A percentile compares a stretch with the other conserved stretches of the same genome.
phyloP scores from a whole-genome alignment of 345 rosid genomes.

The Linum lewisii region DNA sequence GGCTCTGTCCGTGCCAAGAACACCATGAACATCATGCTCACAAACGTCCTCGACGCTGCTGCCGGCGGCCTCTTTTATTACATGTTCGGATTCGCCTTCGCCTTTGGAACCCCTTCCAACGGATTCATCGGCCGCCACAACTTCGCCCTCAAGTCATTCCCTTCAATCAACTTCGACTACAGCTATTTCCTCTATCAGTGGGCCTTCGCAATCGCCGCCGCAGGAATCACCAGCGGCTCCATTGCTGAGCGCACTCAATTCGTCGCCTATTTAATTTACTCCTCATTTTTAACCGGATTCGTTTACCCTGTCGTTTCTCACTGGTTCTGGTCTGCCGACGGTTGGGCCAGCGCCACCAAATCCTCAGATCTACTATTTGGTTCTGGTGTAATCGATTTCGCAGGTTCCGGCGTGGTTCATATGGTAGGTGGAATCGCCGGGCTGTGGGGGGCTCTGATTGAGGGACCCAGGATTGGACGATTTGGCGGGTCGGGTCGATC shows the following conservation, averaged over 20 bases:
- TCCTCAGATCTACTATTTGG: conserved; percentile 2
- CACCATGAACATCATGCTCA: conserved; percentile 12
- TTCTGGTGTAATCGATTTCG: conserved; percentile 4
- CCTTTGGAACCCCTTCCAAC: conserved; percentile 7
- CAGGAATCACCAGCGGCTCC: conserved; percentile 7
- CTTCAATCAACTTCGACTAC: conserved; percentile 3
- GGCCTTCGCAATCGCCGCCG: conserved; percentile 13
- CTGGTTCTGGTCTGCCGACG: conserved; percentile 10
- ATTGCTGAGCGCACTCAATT: conserved; percentile 10
- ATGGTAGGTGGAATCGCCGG: conserved; percentile 11
- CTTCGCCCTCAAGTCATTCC: not conserved
- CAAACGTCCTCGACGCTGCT: conserved; percentile 13
- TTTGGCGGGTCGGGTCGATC: conserved; percentile 6
- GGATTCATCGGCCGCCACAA: conserved; percentile 7
- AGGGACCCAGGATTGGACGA: conserved; percentile 8
- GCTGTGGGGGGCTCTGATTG: conserved; percentile 4
- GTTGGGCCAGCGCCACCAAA: conserved; percentile 8
- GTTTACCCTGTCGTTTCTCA: conserved; percentile 11
- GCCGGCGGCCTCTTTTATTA: conserved; percentile 7
- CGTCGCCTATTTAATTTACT: conserved; percentile 7
- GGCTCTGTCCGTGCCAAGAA: conserved; percentile 13
- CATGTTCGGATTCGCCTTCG: conserved; percentile 10
- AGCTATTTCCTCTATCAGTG: conserved; percentile 5
- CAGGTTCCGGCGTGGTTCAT: conserved; percentile 8
- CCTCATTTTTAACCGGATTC: conserved; percentile 8